Evolutionary conservation across 495 filamentous ascomycete genomes (phyloP).

Genomic region (Hypomontagnella monticulosa): DNA sequence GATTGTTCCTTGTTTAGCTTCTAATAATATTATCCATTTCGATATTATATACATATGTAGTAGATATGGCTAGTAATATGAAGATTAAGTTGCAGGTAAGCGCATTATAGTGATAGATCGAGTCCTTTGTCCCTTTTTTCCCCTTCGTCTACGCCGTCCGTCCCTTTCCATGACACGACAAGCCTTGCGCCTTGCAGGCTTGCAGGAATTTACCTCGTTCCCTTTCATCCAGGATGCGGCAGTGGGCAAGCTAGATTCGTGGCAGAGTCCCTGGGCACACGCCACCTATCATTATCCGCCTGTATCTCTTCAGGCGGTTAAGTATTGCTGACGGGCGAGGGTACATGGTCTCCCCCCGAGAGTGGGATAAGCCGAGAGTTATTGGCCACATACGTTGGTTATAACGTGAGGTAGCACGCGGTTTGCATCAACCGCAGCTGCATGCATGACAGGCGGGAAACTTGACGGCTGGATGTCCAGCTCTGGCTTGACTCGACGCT

Average conservation of each 20-base stretch:
- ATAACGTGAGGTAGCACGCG: slow-evolving; percentile 43
- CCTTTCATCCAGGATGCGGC: slow-evolving; percentile 17
- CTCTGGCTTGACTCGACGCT: slow-evolving; percentile 34
- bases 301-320: slow-evolving; percentile 35
- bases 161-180: slow-evolving; percentile 17
- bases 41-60: background rate
- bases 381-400: slow-evolving; percentile 36
- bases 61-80: background rate
- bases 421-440: slow-evolving; percentile 42
- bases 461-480: slow-evolving; percentile 42
- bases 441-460: slow-evolving; percentile 44
- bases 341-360: slow-evolving; percentile 17
- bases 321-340: slow-evolving; percentile 36
- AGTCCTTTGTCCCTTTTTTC: slow-evolving; percentile 11
- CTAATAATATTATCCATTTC: slow-evolving; percentile 3
- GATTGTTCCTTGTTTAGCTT: slow-evolving; percentile 4
- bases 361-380: slow-evolving; percentile 31
- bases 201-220: slow-evolving; percentile 8
- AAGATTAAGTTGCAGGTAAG: background rate
- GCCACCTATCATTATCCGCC: slow-evolving; percentile 34
- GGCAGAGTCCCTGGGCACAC: background rate
- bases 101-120: slow-evolving; percentile 7
- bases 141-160: slow-evolving; percentile 21
- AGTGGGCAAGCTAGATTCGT: slow-evolving; percentile 19
- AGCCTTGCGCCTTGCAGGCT: slow-evolving; percentile 16